phyloP scores from a whole-genome alignment of 495 filamentous ascomycete genomes.

The Rostrohypoxylon terebratum region DNA sequence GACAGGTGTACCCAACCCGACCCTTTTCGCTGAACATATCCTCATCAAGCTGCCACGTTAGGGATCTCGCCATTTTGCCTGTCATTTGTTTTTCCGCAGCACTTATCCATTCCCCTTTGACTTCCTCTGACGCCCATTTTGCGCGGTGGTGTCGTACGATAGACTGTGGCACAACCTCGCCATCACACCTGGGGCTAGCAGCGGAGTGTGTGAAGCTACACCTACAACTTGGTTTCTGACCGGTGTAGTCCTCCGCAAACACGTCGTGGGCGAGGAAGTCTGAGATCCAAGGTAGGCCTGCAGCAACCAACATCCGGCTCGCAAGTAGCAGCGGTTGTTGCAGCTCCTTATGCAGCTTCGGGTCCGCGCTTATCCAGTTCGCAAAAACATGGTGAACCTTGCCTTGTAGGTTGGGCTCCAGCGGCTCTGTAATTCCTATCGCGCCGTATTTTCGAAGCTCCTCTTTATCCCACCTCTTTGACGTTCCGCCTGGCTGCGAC shows the following conservation, averaged over 20 bases:
- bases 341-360: slow-evolving; percentile 43
- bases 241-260: slow-evolving; percentile 49
- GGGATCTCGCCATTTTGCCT: slow-evolving; percentile 31
- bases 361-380: slow-evolving; percentile 44
- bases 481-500: slow-evolving; percentile 39
- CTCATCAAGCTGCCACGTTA: slow-evolving; percentile 53
- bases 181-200: neutral
- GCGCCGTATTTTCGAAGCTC: slow-evolving; percentile 51
- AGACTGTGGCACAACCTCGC: slow-evolving; percentile 31
- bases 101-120: slow-evolving; percentile 39
- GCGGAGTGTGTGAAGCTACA: slow-evolving; percentile 31
- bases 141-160: slow-evolving; percentile 48
- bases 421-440: slow-evolving; percentile 34
- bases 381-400: slow-evolving; percentile 51
- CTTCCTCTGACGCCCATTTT: slow-evolving; percentile 38
- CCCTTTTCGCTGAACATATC: slow-evolving; percentile 49
- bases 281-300: slow-evolving; percentile 53
- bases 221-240: slow-evolving; percentile 31
- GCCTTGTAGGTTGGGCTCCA: slow-evolving; percentile 39
- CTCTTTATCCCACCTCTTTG: slow-evolving; percentile 49
- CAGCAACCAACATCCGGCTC: slow-evolving; percentile 49
- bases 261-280: slow-evolving; percentile 55
- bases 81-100: slow-evolving; percentile 37
- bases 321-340: slow-evolving; percentile 51
- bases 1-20: slow-evolving; percentile 56